phyloP scores from a whole-genome alignment of 257 asterid genomes.

The Eucommia ulmoides region DNA sequence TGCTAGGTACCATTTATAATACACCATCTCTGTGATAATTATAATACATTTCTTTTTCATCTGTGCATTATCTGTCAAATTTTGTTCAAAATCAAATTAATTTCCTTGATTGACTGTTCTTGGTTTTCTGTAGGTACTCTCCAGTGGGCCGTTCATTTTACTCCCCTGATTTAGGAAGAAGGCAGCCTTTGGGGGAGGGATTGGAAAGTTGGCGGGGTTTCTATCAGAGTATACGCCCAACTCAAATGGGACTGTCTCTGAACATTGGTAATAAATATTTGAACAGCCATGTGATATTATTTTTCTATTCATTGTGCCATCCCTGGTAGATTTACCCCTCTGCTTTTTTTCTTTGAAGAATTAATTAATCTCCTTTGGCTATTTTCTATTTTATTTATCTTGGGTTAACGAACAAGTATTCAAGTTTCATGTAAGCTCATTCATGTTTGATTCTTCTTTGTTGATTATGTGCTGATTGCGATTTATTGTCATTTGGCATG shows the following conservation, averaged over 20 bases:
- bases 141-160: slow-evolving; percentile 87
- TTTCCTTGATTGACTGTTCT: neutral
- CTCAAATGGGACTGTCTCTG: slow-evolving; percentile 92
- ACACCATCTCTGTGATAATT: neutral
- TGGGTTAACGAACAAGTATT: too few relatives aligned
- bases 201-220: slow-evolving; percentile 97
- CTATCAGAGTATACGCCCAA: slow-evolving; percentile 94
- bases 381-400: too few relatives aligned
- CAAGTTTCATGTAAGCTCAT: too few relatives aligned
- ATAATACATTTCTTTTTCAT: neutral
- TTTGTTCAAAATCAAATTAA: too few relatives aligned
- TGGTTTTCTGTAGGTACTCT: slow-evolving; percentile 31
- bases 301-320: neutral
- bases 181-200: slow-evolving; percentile 89
- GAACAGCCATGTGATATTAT: neutral
- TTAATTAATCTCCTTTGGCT: too few relatives aligned
- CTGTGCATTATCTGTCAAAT: slow-evolving; percentile 2
- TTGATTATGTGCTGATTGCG: neutral
- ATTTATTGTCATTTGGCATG: neutral
- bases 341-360: too few relatives aligned
- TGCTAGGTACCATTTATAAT: slow-evolving; percentile 25
- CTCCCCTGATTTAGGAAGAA: slow-evolving; percentile 63
- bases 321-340: too few relatives aligned
- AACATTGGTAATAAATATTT: slow-evolving; percentile 80
- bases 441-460: too few relatives aligned